These are phyloP conservation scores for Xylariaceae sp. DNA, from an alignment of 2,329 filamentous ascomycete species.

Conservation along the genomic window DNA sequence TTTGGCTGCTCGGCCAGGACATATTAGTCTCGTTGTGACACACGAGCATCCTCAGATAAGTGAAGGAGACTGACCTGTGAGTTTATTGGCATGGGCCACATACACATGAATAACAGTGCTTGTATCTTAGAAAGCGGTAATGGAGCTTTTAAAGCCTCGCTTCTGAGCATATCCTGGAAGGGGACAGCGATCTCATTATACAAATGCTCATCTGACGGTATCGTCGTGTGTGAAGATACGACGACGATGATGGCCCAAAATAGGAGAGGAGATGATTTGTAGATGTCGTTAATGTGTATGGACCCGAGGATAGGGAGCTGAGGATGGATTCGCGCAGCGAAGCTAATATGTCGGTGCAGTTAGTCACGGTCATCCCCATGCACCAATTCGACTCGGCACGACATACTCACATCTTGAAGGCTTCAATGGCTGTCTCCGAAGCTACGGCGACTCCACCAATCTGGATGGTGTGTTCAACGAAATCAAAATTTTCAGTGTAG, in stretches of 20 bases:
- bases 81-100: slow-evolving; percentile 28
- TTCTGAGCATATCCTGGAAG: slow-evolving; percentile 22
- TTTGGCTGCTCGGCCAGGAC: slow-evolving; percentile 13
- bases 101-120: slow-evolving; percentile 28
- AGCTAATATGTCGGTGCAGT: slow-evolving; percentile 16
- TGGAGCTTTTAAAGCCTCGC: slow-evolving; percentile 24
- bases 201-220: slow-evolving; percentile 17
- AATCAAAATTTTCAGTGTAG: slow-evolving; percentile 23
- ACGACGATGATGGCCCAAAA: slow-evolving; percentile 31
- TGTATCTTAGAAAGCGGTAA: slow-evolving; percentile 29
- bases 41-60: neutral
- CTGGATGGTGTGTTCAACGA: slow-evolving; percentile 21
- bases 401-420: slow-evolving; percentile 25
- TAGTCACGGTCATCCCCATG: neutral
- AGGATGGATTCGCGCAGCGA: slow-evolving; percentile 25
- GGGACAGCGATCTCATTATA: slow-evolving; percentile 23
- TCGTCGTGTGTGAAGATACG: slow-evolving; percentile 20
- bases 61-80: slow-evolving; percentile 8
- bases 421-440: slow-evolving; percentile 20
- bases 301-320: slow-evolving; percentile 29
- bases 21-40: neutral
- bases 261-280: slow-evolving; percentile 27
- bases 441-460: slow-evolving; percentile 18
- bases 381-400: neutral
- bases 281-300: slow-evolving; percentile 24